Base-by-base conservation (phyloP, 768 basidiomycete genomes). In the Mycena indigotica region DNA sequence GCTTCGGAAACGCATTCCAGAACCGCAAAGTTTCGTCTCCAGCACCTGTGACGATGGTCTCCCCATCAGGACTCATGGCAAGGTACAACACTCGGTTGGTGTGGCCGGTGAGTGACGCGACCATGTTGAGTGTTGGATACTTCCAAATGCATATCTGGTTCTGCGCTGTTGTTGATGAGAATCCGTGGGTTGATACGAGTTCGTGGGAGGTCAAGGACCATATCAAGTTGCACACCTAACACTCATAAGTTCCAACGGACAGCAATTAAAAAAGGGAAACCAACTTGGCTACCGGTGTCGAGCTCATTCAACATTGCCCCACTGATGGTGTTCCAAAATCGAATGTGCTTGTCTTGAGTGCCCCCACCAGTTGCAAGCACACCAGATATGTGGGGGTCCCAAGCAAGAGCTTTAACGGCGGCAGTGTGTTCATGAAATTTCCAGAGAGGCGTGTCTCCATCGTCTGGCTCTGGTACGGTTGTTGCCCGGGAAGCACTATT, bases 131-230 rank as follows among this genome's bases (percentile, higher is more conserved):
- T 5, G 87, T 86, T 0, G 96, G 96, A 71, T 97, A 98, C 69
- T 88, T 89, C 94, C 94, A 94, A 57, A 94, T 91, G 65, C 91
- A 93, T 49, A 96, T 95, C 69, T 98, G 96, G 72, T 98, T 97
- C 71, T 97, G 95, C 2, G 94, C 89, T 0, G 93, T 87, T 2
- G 93, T 93, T 5, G 88, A 91, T 13, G 93, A 95, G 75, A 94
- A 99, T 1, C 96, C 96, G 65, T 99, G 96, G 0, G 96, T 99
- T 12, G 95, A 97, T 26, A 99, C 96, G 25, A 99, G 84, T 72
- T 99, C 96, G 63, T 97, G 95, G 2, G 96, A 96, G 5, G 92
- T 98, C 29, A 88, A 75, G 0, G 93, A 95, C 95, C 95, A 98
- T 58, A 94, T 91, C 54, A 98, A 85, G 75, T 98, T 98, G 79